Percentiles rank a stretch among this genome's conserved stretches.
Conservation (phyloP, 768 basidiomycete species). For the Tephrocybe sp. region DNA sequence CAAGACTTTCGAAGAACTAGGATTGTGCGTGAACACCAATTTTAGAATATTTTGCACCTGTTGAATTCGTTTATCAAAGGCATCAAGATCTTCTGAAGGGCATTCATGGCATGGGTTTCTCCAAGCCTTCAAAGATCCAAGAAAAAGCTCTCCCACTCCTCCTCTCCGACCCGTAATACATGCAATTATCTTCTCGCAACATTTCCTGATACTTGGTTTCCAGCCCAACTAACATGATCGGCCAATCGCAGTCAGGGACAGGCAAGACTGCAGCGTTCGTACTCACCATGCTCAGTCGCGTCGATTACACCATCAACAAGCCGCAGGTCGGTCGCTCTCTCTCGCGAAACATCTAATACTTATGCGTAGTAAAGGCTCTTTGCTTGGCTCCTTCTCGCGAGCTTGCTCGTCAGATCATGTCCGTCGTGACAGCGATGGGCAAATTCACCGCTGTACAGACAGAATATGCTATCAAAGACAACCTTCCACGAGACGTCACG, state of each 20-base stretch:
- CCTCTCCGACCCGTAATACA: slow-evolving; percentile 74
- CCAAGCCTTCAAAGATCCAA: slow-evolving; percentile 98
- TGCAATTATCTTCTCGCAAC: not conserved
- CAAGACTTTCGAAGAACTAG: slow-evolving; percentile 94
- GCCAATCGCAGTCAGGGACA: slow-evolving; percentile 98
- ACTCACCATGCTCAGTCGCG: slow-evolving; percentile 92
- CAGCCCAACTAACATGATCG: slow-evolving; percentile 98
- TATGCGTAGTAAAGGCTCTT: slow-evolving; percentile 58
- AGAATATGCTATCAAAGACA: slow-evolving; percentile 93
- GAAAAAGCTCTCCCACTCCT: slow-evolving; percentile 93
- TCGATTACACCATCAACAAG: slow-evolving; percentile 79
- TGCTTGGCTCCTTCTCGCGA: slow-evolving; percentile 98
- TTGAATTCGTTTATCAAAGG: slow-evolving; percentile 34
- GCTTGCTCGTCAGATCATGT: slow-evolving; percentile 96
- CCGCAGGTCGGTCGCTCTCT: slow-evolving; percentile 60
- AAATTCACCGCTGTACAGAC: slow-evolving; percentile 92
- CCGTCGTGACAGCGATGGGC: slow-evolving; percentile 90
- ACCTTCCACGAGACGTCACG: slow-evolving; percentile 61
- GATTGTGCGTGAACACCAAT: slow-evolving; percentile 61
- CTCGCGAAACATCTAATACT: not conserved
- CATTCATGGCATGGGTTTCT: slow-evolving; percentile 92
- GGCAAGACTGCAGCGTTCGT: slow-evolving; percentile 99
- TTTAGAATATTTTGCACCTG: not conserved
- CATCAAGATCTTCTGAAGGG: slow-evolving; percentile 89
- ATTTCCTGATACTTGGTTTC: not conserved